Conservation (phyloP, 371 early-diverging fungal species). For the Apophysomyces ossiformis region DNA sequence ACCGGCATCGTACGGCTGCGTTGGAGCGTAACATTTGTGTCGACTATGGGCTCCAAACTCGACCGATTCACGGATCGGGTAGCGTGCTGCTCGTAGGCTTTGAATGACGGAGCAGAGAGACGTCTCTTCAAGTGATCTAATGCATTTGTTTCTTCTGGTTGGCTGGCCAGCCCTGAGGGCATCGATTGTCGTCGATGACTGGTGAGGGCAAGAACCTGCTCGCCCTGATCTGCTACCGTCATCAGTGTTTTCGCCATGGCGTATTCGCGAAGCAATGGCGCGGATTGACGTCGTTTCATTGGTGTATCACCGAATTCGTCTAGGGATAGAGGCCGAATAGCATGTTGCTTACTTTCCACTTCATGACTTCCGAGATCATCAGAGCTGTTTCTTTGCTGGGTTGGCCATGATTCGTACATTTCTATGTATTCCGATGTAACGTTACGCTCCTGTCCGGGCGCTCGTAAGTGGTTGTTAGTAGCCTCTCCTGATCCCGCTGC, state of each 20-base stretch:
- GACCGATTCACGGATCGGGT: background rate
- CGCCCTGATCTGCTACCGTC: background rate
- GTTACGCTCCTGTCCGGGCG: background rate
- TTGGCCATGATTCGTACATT: constrained; percentile 12
- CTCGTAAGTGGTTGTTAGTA: background rate
- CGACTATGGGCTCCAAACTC: background rate
- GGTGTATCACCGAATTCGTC: background rate
- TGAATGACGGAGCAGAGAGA: background rate
- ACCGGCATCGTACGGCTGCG: background rate
- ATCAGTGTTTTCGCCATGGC: background rate
- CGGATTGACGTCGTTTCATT: background rate
- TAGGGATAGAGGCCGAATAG: background rate
- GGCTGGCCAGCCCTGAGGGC: background rate
- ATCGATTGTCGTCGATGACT: background rate
- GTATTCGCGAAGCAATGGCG: background rate
- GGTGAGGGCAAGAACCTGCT: background rate
- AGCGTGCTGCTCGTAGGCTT: background rate
- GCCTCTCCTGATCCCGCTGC: background rate
- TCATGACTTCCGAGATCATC: background rate
- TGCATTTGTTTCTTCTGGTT: too few relatives aligned
- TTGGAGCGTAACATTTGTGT: background rate
- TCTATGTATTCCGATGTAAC: constrained; percentile 10
- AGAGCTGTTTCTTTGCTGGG: background rate
- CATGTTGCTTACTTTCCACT: background rate
- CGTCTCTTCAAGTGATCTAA: background rate